These are phyloP conservation scores for Backusella westeae DNA, from an alignment of 192 early-diverging fungal species.

Conservation along the genomic window DNA sequence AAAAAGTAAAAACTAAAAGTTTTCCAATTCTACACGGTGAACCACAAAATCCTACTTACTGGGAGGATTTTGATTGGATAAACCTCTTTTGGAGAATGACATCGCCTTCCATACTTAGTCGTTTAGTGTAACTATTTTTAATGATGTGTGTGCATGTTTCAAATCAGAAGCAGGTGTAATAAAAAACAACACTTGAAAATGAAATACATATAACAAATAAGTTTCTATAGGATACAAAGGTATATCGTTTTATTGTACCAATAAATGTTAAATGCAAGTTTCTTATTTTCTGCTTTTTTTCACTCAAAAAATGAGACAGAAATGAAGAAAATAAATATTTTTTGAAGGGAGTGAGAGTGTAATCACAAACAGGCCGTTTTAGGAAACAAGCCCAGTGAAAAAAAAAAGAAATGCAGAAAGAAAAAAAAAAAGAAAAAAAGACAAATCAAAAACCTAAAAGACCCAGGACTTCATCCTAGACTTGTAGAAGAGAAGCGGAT, in stretches of 20 bases:
- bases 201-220: neutral
- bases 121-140: neutral
- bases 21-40: too few relatives aligned
- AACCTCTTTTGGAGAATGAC: neutral
- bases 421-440: neutral
- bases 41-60: neutral
- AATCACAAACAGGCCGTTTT: constrained; percentile 2
- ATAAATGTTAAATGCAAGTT: neutral
- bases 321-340: neutral
- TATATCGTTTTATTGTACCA: neutral
- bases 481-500: neutral
- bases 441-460: too few relatives aligned
- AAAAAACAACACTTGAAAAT: neutral
- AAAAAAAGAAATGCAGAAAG: neutral
- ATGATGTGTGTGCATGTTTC: neutral
- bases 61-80: neutral
- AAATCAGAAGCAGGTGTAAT: neutral
- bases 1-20: too few relatives aligned
- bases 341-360: neutral
- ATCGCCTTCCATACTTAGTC: neutral
- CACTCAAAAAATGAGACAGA: neutral
- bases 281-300: neutral
- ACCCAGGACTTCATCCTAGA: neutral
- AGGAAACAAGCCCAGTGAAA: neutral
- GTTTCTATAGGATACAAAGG: neutral